Conservation (phyloP, 2,329 filamentous ascomycete genomes). For the Fusarium tuaranense region DNA sequence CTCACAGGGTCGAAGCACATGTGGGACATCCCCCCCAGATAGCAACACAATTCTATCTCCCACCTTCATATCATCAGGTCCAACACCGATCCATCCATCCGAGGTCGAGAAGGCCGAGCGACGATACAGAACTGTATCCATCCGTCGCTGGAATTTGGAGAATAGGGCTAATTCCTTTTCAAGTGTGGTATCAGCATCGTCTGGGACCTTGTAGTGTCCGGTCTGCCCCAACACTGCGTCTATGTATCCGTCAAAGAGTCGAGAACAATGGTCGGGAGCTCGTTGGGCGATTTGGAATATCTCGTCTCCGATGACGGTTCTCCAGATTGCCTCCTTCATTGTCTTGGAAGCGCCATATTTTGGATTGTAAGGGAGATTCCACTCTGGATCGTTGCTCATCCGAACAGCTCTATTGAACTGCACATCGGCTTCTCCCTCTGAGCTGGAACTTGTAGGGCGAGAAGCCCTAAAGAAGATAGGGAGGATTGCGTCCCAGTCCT, state of each 20-base stretch:
- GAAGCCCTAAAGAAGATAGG: neutral
- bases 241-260: constrained; percentile 1
- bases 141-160: neutral
- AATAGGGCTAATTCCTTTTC: neutral
- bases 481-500: neutral
- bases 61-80: neutral
- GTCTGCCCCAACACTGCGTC: neutral
- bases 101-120: constrained; percentile 1
- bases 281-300: neutral
- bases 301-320: neutral
- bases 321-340: constrained; percentile 7
- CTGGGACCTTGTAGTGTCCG: neutral
- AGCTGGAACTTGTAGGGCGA: neutral
- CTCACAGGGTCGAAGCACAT: neutral
- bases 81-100: neutral
- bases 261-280: neutral
- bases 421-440: neutral
- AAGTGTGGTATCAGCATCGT: neutral
- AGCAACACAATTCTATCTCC: neutral
- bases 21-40: neutral
- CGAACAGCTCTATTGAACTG: neutral
- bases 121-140: neutral
- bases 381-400: neutral
- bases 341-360: neutral
- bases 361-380: constrained; percentile 1